Evolutionary conservation across 495 filamentous ascomycete species (phyloP), one percentile per base, ranked within the genome.

Genomic region (Talaromyces ruber): DNA sequence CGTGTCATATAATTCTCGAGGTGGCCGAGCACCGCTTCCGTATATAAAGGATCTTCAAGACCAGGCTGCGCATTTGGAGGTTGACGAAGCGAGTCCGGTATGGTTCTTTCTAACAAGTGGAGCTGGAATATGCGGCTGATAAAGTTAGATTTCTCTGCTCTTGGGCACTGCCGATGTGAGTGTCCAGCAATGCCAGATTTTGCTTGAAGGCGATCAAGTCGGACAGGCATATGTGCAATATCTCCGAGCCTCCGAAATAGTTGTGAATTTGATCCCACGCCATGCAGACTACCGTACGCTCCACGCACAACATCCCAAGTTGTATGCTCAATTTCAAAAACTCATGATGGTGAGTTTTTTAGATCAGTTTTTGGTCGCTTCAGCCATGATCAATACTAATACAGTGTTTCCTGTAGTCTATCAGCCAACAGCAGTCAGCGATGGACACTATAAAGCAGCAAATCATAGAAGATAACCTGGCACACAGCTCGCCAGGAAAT

Each of bases 31-130:
- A 45, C 69, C 70, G 16, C 87, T 85, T 64, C 84, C 87, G 18
- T 89, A 92, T 72, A 85, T 92, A 65, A 87, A 90, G 64, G 90
- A 93, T 70, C 76, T 93, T 50, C 81, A 85, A 60, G 81, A 82
- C 62, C 67, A 77, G 57, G 72, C 74, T 14, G 71, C 74, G 25
- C 64, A 71, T 22, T 69, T 76, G 55, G 72, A 75, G 58, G 70
- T 81, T 34, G 71, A 77, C 58, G 72, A 77, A 32, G 67, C 65
- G 51, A 74, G 72, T 24, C 69, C 79, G 62, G 81, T 84, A 74
- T 63, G 74, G 4, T 14, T n/a, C 21, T 32, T 6, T n/a, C 28
- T 34, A 9, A 3, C 26, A 47, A 37, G 12, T 22, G 25, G 53
- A 57, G 12, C 16, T 51, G 37, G 51, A 54, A 54, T 8, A 62